Percentiles rank a stretch among this genome's conserved stretches.
Evolutionary conservation across 2,329 filamentous ascomycete genomes (phyloP).

Genomic region (Colletotrichum shisoi): DNA sequence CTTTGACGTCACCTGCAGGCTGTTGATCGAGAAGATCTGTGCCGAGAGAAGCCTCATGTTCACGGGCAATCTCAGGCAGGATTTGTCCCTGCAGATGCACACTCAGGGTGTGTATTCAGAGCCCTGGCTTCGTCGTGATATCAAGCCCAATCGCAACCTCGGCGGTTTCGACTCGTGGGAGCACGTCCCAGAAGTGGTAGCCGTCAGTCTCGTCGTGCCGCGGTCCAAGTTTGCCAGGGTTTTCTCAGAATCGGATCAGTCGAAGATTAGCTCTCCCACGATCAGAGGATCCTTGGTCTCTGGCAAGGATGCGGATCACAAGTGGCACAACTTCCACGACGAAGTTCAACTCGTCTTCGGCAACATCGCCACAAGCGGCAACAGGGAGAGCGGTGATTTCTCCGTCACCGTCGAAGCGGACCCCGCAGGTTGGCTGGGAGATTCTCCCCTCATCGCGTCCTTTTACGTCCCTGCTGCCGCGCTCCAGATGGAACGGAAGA

Average conservation of each 20-base stretch:
- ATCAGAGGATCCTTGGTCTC: constrained; percentile 47
- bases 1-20: constrained; percentile 45
- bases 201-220: constrained; percentile 51
- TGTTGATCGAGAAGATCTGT: constrained; percentile 45
- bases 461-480: constrained; percentile 52
- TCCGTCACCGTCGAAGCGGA: constrained; percentile 49
- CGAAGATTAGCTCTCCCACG: constrained; percentile 43
- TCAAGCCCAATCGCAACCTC: constrained; percentile 38
- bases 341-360: constrained; percentile 56
- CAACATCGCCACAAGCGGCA: constrained; percentile 43
- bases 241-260: constrained; percentile 39
- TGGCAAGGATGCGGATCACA: constrained; percentile 38
- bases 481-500: constrained; percentile 48
- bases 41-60: constrained; percentile 46
- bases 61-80: constrained; percentile 48
- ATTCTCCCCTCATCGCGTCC: constrained; percentile 51
- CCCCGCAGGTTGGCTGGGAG: constrained; percentile 49
- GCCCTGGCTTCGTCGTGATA: constrained; percentile 43
- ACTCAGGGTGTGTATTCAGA: constrained; percentile 48
- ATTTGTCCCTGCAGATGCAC: constrained; percentile 50
- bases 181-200: constrained; percentile 48
- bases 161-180: constrained; percentile 51
- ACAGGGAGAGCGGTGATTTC: constrained; percentile 46
- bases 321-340: constrained; percentile 51
- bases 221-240: constrained; percentile 43